phyloP scores from a whole-genome alignment of 2,329 filamentous ascomycete species.

The Cladobotryum mycophilum region DNA sequence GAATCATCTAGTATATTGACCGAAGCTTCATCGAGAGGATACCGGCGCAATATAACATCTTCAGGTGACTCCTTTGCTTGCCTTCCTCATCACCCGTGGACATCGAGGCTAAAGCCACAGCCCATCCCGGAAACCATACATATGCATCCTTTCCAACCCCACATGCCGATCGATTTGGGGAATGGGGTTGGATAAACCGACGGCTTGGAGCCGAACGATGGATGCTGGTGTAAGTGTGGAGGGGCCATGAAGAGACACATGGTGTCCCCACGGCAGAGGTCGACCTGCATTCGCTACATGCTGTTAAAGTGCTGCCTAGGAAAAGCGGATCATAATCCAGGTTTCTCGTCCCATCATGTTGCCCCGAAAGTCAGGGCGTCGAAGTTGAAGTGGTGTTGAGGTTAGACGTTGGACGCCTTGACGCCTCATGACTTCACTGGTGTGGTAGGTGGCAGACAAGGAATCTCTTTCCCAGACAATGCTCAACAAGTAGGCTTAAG shows the following conservation, averaged over 20 bases:
- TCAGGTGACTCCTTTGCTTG: not conserved
- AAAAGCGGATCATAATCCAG: no score
- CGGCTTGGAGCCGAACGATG: not conserved
- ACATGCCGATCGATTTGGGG: not conserved
- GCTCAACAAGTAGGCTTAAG: not conserved
- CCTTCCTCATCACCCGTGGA: not conserved
- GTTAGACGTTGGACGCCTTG: no score
- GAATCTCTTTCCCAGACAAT: not conserved
- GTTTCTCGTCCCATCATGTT: no score
- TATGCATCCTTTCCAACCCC: not conserved
- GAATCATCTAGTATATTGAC: no score
- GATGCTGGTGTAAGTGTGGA: not conserved
- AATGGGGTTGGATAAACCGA: not conserved
- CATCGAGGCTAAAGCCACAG: not conserved
- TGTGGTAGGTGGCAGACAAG: not conserved
- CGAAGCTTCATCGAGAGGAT: not conserved
- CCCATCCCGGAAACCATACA: not conserved
- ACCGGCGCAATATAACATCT: not conserved
- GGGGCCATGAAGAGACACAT: no score
- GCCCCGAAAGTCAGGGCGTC: not conserved
- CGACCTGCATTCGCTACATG: no score
- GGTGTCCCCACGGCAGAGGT: no score
- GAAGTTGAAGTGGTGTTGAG: not conserved
- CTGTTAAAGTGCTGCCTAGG: no score
- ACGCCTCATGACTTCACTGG: no score